phyloP scores from a whole-genome alignment of 208 protist genomes.

The Phytomonas sp. region DNA sequence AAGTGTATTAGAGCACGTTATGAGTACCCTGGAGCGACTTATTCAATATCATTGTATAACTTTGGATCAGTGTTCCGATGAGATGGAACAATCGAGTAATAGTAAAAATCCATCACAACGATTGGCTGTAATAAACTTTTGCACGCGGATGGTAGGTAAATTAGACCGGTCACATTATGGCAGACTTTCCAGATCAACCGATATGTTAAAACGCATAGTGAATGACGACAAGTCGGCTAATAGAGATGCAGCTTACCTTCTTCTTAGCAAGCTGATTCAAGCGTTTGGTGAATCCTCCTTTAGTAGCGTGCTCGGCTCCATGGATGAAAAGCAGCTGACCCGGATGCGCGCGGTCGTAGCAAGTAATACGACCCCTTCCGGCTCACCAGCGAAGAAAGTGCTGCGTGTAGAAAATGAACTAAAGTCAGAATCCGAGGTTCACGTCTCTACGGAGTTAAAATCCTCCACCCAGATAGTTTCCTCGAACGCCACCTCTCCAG shows the following conservation, averaged over 20 bases:
- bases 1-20: conserved; percentile 72
- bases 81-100: conserved; percentile 58
- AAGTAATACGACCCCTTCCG: conserved; percentile 23
- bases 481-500: background rate
- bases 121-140: conserved; percentile 51
- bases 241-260: conserved; percentile 49
- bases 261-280: conserved; percentile 46
- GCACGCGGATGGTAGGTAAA: conserved; percentile 43
- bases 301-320: conserved; percentile 27
- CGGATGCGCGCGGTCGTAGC: conserved; percentile 11
- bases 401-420: conserved; percentile 26
- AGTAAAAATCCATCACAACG: conserved; percentile 81
- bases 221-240: conserved; percentile 81
- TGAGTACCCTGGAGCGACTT: conserved; percentile 62
- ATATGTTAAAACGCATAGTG: conserved; percentile 55
- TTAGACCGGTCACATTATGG: conserved; percentile 35
- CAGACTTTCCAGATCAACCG: conserved; percentile 26
- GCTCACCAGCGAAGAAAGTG: conserved; percentile 60
- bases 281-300: conserved; percentile 49
- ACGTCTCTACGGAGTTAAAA: too few relatives aligned
- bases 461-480: too few relatives aligned
- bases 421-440: background rate
- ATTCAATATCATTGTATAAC: conserved; percentile 70
- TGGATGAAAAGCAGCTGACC: conserved; percentile 67
- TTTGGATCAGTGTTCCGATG: conserved; percentile 78